Conservation (phyloP, 352 stramenopile genomes). For the Globisporangium heterothallicum region DNA sequence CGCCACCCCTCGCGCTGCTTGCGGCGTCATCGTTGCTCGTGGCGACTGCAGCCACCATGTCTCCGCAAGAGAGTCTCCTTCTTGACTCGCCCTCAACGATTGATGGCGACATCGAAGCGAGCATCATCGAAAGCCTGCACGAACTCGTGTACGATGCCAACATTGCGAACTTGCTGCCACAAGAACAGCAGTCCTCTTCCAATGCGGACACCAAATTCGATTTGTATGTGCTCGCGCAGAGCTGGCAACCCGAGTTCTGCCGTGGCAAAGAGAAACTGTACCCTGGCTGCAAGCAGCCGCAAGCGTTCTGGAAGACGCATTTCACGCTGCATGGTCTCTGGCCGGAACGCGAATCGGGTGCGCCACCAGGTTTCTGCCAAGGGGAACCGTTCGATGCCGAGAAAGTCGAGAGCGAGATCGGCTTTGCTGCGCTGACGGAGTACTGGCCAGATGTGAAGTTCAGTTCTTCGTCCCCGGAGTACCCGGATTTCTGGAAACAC, state of each 20-base stretch:
- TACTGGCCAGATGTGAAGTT: slow-evolving; percentile 89
- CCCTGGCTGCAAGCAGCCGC: slow-evolving; percentile 60
- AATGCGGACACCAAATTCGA: slow-evolving; percentile 36
- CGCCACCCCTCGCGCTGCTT: no score
- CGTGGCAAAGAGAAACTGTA: slow-evolving; percentile 43
- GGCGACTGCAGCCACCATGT: background rate
- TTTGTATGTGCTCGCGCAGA: slow-evolving; percentile 89
- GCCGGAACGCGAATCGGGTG: slow-evolving; percentile 65
- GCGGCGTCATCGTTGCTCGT: background rate
- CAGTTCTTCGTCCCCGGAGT: slow-evolving; percentile 35
- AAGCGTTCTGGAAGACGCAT: slow-evolving; percentile 75
- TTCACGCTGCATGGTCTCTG: slow-evolving; percentile 89
- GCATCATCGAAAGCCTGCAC: slow-evolving; percentile 7
- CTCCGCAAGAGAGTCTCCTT: background rate
- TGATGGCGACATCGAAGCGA: slow-evolving; percentile 1
- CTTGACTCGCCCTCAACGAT: slow-evolving; percentile 1
- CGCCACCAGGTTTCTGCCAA: slow-evolving; percentile 72
- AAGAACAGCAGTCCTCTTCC: background rate
- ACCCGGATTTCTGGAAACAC: slow-evolving; percentile 89
- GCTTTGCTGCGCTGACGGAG: slow-evolving; percentile 61
- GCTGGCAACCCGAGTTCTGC: slow-evolving; percentile 88
- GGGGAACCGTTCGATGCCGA: slow-evolving; percentile 65
- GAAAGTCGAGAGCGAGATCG: slow-evolving; percentile 54
- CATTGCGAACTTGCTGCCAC: slow-evolving; percentile 13
- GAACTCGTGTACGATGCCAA: slow-evolving; percentile 30